phyloP scores from a whole-genome alignment of 306 rosid species.

The Castanopsis chinensis region DNA sequence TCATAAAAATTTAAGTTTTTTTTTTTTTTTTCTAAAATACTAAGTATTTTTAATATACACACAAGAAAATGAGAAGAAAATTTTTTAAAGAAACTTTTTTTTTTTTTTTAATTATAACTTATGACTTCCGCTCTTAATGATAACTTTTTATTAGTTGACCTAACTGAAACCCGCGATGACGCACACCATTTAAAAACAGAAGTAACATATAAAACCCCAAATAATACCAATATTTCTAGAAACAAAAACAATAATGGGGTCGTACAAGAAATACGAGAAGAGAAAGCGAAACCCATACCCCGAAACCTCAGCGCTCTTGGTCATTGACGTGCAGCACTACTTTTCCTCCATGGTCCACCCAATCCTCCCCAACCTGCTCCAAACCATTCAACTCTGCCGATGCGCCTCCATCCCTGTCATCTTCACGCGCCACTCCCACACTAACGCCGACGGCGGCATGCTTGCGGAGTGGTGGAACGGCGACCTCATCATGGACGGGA shows the following conservation, averaged over 20 bases:
- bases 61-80: too few species aligned
- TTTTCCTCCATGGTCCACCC: constrained; percentile 52
- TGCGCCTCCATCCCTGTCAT: constrained; percentile 57
- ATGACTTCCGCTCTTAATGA: too few species aligned
- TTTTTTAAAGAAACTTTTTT: too few species aligned
- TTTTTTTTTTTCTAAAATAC: too few species aligned
- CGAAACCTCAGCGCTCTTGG: constrained; percentile 48
- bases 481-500: constrained; percentile 55
- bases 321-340: constrained; percentile 65
- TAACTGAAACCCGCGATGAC: too few species aligned
- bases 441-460: constrained; percentile 39
- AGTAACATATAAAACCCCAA: too few species aligned
- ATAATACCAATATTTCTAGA: too few species aligned
- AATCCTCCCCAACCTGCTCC: constrained; percentile 48
- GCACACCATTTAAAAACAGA: too few species aligned
- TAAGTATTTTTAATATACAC: too few species aligned
- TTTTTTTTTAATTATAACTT: too few species aligned
- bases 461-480: constrained; percentile 72
- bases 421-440: constrained; percentile 74
- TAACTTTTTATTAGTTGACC: too few species aligned
- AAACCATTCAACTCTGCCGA: constrained; percentile 62
- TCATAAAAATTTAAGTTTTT: too few species aligned
- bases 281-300: constrained; percentile 54
- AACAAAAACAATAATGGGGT: not conserved
- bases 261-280: constrained; percentile 49